Percentiles rank a stretch among this genome's conserved stretches.
Conservation (phyloP, 371 early-diverging fungal genomes). For the Mucor irregularis region DNA sequence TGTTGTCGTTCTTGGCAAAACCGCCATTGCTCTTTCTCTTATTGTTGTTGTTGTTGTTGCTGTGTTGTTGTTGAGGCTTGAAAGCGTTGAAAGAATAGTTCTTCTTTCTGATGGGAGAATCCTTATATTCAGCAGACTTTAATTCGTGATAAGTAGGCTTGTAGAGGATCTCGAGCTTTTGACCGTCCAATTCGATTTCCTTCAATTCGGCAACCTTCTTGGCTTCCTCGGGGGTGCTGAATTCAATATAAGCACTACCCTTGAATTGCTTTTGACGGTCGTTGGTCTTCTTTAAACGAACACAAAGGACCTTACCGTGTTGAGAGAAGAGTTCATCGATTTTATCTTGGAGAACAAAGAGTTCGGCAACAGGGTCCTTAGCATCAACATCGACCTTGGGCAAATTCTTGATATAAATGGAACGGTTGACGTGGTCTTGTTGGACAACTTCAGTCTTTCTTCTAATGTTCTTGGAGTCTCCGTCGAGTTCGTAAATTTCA, state of each 20-base stretch:
- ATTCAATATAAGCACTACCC: conserved; percentile 71
- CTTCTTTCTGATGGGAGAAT: conserved; percentile 13
- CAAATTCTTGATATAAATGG: conserved; percentile 69
- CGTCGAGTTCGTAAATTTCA: conserved; percentile 63
- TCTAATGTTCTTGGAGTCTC: conserved; percentile 56
- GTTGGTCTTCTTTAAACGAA: conserved; percentile 65
- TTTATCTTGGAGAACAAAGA: conserved; percentile 57
- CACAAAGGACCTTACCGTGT: conserved; percentile 52
- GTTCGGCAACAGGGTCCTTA: conserved; percentile 34
- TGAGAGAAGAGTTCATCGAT: conserved; percentile 56
- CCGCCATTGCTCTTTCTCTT: conserved; percentile 19
- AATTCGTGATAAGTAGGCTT: conserved; percentile 21
- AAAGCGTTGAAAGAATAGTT: conserved; percentile 22
- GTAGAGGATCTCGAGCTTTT: conserved; percentile 44
- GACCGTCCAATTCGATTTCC: conserved; percentile 54
- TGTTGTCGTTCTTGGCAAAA: neutral
- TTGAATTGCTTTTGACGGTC: conserved; percentile 49
- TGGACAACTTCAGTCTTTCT: conserved; percentile 55
- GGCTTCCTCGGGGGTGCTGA: conserved; percentile 49
- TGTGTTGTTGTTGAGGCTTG: neutral
- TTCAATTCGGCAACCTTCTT: conserved; percentile 49
- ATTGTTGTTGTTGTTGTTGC: neutral
- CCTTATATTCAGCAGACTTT: conserved; percentile 30
- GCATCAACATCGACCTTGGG: conserved; percentile 39
- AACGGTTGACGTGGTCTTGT: conserved; percentile 46